phyloP scores from a whole-genome alignment of 2,329 filamentous ascomycete species.

The Plectosphaerella cucumerina region DNA sequence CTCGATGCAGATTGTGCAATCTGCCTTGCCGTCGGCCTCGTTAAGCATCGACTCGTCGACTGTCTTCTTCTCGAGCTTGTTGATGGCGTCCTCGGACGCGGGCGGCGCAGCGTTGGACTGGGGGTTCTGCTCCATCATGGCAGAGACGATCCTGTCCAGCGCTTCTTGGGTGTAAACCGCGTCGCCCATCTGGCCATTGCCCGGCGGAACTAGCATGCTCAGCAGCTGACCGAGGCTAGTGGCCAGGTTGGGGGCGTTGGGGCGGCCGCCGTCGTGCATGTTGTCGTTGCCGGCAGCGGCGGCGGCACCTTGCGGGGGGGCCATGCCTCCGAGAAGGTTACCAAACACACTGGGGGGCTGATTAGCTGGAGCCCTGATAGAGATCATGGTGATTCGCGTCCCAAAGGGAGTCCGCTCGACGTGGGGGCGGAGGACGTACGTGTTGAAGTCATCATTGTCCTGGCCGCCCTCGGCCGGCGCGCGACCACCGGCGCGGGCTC shows the following conservation, averaged over 20 bases:
- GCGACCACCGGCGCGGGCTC: slow-evolving; percentile 7
- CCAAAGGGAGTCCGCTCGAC: slow-evolving; percentile 3
- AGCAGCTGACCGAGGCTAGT: slow-evolving; percentile 49
- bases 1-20: slow-evolving; percentile 96
- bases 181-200: slow-evolving; percentile 60
- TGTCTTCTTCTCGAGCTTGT: slow-evolving; percentile 65
- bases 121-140: slow-evolving; percentile 80
- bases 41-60: slow-evolving; percentile 68
- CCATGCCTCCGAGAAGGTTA: slow-evolving; percentile 35
- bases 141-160: slow-evolving; percentile 80
- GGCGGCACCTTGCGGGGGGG: slow-evolving; percentile 22
- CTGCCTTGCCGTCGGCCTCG: slow-evolving; percentile 60
- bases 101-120: slow-evolving; percentile 76
- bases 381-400: slow-evolving; percentile 11
- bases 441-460: slow-evolving; percentile 38
- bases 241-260: slow-evolving; percentile 21
- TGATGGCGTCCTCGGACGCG: slow-evolving; percentile 71
- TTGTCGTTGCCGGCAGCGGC: slow-evolving; percentile 11
- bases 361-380: slow-evolving; percentile 24
- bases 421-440: slow-evolving; percentile 32
- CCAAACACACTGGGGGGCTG: slow-evolving; percentile 37
- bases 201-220: slow-evolving; percentile 46
- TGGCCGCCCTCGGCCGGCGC: slow-evolving; percentile 13
- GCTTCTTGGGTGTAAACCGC: slow-evolving; percentile 89
- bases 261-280: slow-evolving; percentile 9